These are phyloP conservation scores for Ophiognomonia clavigignenti-juglandacearum DNA, from an alignment of 2,329 filamentous ascomycete genomes.

Conservation along the genomic window DNA sequence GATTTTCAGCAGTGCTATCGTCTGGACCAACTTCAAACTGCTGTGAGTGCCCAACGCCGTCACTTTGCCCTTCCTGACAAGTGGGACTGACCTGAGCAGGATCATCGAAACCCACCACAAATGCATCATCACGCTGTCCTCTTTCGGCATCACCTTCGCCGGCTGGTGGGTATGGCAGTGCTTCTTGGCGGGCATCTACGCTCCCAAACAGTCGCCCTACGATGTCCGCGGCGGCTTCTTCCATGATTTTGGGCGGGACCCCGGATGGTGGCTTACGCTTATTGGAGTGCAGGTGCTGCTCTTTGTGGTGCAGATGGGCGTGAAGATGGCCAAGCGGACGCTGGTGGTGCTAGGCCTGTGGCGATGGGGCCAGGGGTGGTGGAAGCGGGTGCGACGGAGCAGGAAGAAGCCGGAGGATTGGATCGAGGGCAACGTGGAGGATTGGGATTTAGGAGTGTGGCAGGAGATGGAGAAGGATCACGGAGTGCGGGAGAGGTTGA, in stretches of 20 bases:
- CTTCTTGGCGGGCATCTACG: conserved; percentile 63
- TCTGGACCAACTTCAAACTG: conserved; percentile 72
- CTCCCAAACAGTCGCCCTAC: conserved; percentile 49
- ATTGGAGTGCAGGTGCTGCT: conserved; percentile 58
- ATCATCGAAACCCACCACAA: conserved; percentile 77
- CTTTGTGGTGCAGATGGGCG: conserved; percentile 59
- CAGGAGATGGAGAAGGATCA: conserved; percentile 54
- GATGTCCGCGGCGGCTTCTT: conserved; percentile 65
- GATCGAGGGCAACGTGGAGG: conserved; percentile 29
- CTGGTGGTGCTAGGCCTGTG: conserved; percentile 42
- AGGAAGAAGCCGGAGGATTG: conserved; percentile 8
- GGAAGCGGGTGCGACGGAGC: conserved; percentile 11
- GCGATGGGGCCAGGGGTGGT: conserved; percentile 28
- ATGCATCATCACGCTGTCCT: conserved; percentile 54
- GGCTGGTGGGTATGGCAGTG: conserved; percentile 74
- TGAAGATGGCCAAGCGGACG: conserved; percentile 43
- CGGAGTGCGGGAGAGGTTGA: conserved; percentile 36
- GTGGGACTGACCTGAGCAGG: conserved; percentile 30
- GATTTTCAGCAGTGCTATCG: conserved; percentile 64
- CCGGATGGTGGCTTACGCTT: conserved; percentile 70
- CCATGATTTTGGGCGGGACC: conserved; percentile 60
- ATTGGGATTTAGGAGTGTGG: conserved; percentile 52
- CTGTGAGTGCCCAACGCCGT: conserved; percentile 49
- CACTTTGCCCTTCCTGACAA: neutral
- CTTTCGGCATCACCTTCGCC: conserved; percentile 52